phyloP scores from a whole-genome alignment of 805 yeast species.

The Saccharomycopsis babjevae region DNA sequence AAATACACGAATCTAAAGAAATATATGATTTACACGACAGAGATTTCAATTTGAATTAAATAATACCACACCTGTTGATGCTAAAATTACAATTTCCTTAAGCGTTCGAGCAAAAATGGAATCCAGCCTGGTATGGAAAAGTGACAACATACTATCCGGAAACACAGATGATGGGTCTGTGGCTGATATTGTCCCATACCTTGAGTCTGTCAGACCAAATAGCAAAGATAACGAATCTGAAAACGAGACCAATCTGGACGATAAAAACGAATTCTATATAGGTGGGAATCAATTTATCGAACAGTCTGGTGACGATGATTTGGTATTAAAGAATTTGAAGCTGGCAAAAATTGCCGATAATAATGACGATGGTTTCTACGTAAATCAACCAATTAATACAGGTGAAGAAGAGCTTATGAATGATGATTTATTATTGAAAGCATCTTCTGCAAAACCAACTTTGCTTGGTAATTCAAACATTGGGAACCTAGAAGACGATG shows the following conservation, averaged over 20 bases:
- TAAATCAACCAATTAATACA: not conserved
- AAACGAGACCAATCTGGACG: not conserved
- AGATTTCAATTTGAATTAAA: no score
- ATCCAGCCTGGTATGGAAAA: not conserved
- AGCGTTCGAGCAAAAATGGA: not conserved
- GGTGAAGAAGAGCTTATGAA: not conserved
- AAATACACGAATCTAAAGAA: no score
- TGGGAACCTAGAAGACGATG: not conserved
- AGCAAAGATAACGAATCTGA: not conserved
- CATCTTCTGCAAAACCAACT: not conserved
- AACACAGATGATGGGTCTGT: not conserved
- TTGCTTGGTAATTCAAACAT: not conserved
- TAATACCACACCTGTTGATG: no score
- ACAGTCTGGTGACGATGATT: not conserved
- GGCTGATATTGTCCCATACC: not conserved
- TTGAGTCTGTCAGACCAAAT: not conserved
- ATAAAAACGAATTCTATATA: not conserved
- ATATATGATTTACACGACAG: no score
- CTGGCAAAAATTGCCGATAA: not conserved
- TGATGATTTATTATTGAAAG: not conserved
- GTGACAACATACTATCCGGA: not conserved
- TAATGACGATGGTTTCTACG: not conserved
- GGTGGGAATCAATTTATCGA: not conserved
- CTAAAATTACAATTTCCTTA: no score
- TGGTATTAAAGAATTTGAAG: not conserved